Evolutionary conservation across 495 filamentous ascomycete genomes (phyloP), one percentile per base, ranked within the genome.

Genomic region (Parmelia sp.): DNA sequence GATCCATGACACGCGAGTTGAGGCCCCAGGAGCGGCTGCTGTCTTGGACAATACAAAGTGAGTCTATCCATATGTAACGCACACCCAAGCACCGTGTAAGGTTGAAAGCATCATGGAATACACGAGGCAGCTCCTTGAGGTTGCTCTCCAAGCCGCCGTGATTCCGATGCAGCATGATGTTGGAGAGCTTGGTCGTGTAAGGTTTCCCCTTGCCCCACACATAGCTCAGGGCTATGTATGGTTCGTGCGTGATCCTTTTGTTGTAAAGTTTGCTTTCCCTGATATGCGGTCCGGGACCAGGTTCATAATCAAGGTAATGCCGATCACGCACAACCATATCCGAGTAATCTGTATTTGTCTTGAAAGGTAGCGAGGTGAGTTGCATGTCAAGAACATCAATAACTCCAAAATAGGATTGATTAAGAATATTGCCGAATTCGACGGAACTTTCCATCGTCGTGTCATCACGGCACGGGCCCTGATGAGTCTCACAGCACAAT

Each of bases 21-120:
- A 60, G 58, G 29, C 27, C 40, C 58, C 19, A 60, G 40, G 58
- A 60, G 15, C 58, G 58, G 42, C 39, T 64, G 29, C 40, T 42
- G 44, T 58, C 62, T 55, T 65, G 63, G 42, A 65, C 36, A 37
- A 37, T 37, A 37, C 36, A 37, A 5, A 37, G 36, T 37, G 36
- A 37, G 11, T 37, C 36, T 36, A 65, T 60, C 63, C 58, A 65
- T 19, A 65, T 40, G 39, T 65, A 65, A n/a, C 45, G 63, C 19
- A 65, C 33, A 37, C 42, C 63, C 27, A 62, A 56, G 17, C 58
- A 45, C 23, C 58, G 58, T 47, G 47, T 40, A 45, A 60, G 39
- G 15, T 60, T 35, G 4, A 60, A 47, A 49, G 58, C 40, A 47
- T 60, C 58, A 35, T 47, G 58, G 29, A 60, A 60, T 14, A 47